Percentiles rank a stretch among this genome's conserved stretches.
Conservation (phyloP, 1,284 basidiomycete genomes). For the Leucoagaricus sp. region DNA sequence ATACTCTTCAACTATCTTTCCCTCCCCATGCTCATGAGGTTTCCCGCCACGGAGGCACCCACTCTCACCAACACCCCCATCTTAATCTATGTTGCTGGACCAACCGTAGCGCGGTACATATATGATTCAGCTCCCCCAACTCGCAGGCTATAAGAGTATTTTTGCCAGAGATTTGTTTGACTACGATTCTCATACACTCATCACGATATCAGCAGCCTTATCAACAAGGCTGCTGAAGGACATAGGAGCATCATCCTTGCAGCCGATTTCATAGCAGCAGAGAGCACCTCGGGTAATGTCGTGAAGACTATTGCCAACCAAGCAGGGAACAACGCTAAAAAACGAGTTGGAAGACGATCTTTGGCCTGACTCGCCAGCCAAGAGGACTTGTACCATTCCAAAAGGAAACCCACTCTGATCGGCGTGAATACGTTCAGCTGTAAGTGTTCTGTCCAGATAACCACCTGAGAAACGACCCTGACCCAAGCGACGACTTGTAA, state of each 20-base stretch:
- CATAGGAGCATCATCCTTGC: conserved; percentile 38
- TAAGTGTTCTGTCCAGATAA: conserved; percentile 27
- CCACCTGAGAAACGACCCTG: not conserved
- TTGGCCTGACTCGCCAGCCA: conserved; percentile 32
- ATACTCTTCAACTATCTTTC: conserved; percentile 46
- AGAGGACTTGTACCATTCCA: conserved; percentile 30
- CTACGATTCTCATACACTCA: conserved; percentile 46
- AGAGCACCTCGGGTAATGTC: conserved; percentile 37
- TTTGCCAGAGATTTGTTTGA: conserved; percentile 51
- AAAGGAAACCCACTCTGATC: conserved; percentile 35
- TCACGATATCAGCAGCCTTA: conserved; percentile 39
- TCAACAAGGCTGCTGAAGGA: conserved; percentile 38
- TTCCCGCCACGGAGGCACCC: conserved; percentile 36
- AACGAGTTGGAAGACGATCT: conserved; percentile 32
- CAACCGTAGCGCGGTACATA: conserved; percentile 59
- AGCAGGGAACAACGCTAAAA: conserved; percentile 40
- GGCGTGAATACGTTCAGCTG: conserved; percentile 41
- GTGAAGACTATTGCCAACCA: conserved; percentile 47
- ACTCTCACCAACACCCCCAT: conserved; percentile 39
- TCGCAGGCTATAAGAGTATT: conserved; percentile 53
- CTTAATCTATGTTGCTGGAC: conserved; percentile 57
- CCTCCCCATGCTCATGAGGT: conserved; percentile 40
- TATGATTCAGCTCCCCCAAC: conserved; percentile 52
- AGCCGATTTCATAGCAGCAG: conserved; percentile 45
- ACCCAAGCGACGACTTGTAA: conserved; percentile 25